Evolutionary conservation across 169 alveolate genomes (phyloP).

Genomic region (Plasmodium gaboni): DNA sequence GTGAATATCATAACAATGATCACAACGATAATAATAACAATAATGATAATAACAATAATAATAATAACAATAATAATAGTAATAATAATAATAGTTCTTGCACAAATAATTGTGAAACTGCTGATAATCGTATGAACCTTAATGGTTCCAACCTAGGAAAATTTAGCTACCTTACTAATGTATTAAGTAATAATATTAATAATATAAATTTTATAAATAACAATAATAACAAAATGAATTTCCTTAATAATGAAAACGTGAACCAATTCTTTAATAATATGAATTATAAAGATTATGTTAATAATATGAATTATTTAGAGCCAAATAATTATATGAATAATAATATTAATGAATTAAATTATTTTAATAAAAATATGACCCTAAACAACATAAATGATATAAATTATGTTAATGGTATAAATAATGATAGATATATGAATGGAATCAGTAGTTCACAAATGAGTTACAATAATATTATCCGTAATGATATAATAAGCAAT

Average conservation of each 20-base stretch:
- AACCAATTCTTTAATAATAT: background rate
- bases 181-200: slow-evolving; percentile 14
- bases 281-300: background rate
- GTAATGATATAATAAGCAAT: background rate
- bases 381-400: slow-evolving; percentile 9
- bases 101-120: slow-evolving; percentile 1
- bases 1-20: background rate
- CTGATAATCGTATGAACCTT: background rate
- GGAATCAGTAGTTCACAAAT: background rate
- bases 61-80: slow-evolving; percentile 3
- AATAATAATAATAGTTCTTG: background rate
- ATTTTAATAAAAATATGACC: background rate
- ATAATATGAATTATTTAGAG: slow-evolving; percentile 14
- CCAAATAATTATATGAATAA: background rate
- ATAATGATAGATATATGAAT: background rate
- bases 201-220: slow-evolving; percentile 15
- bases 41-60: background rate
- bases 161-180: background rate
- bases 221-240: background rate
- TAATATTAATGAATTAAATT: slow-evolving; percentile 15
- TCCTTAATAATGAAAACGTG: background rate
- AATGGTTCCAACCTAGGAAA: background rate
- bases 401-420: slow-evolving; percentile 4
- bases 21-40: background rate
- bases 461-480: background rate